phyloP scores from a whole-genome alignment of 192 early-diverging fungal genomes.

The Gryganskiella cystojenkinii region DNA sequence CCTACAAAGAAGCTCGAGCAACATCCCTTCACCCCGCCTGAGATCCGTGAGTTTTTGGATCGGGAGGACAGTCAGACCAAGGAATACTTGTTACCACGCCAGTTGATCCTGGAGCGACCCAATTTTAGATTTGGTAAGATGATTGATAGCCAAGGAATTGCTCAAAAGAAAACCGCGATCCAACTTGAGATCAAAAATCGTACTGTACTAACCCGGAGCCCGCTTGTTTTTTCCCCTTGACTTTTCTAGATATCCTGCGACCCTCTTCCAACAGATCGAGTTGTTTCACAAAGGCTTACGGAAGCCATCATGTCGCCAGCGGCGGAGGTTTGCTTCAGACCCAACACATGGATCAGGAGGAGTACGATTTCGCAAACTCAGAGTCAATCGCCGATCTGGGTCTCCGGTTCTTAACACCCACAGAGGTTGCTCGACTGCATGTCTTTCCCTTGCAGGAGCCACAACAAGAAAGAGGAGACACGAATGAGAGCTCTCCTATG shows the following conservation, averaged over 20 bases:
- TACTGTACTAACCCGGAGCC: constrained; percentile 18
- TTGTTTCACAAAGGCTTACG: constrained; percentile 89
- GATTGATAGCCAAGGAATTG: too few species aligned
- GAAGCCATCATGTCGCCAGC: constrained; percentile 79
- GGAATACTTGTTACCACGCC: constrained; percentile 52
- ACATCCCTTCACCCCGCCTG: constrained; percentile 20
- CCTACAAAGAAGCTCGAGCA: constrained; percentile 17
- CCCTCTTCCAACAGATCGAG: constrained; percentile 66
- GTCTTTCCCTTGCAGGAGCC: constrained; percentile 70
- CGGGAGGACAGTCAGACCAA: constrained; percentile 17
- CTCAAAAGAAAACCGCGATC: too few species aligned
- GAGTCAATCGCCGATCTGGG: constrained; percentile 73
- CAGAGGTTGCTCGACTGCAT: constrained; percentile 84
- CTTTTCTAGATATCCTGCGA: constrained; percentile 68
- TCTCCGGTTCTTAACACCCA: constrained; percentile 84
- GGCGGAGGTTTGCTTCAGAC: constrained; percentile 87
- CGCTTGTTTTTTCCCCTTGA: not conserved
- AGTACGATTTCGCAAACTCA: constrained; percentile 73
- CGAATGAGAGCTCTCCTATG: too few species aligned
- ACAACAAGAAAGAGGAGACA: not conserved
- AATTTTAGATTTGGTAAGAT: constrained; percentile 64
- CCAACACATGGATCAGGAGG: constrained; percentile 68
- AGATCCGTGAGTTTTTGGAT: constrained; percentile 40
- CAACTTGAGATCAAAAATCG: too few species aligned
- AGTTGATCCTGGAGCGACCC: constrained; percentile 55